These are phyloP conservation scores for Plasmodium chabaudi DNA, from an alignment of 169 alveolate genomes.

Conservation along the genomic window DNA sequence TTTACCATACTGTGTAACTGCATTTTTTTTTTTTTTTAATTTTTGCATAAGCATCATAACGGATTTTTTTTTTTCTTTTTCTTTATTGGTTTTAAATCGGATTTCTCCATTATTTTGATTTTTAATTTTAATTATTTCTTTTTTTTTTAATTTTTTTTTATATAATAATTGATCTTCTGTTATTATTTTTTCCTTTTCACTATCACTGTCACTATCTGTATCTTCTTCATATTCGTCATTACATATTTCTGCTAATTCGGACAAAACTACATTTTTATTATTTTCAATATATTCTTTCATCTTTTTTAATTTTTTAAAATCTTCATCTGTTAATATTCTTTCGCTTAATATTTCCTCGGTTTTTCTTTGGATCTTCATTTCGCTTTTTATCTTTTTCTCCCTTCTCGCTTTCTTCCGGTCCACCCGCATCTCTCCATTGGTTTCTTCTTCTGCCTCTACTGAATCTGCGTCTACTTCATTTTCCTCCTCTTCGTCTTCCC, in stretches of 20 bases:
- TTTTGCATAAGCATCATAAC: slow-evolving; percentile 63
- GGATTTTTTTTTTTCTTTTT: slow-evolving; percentile 53
- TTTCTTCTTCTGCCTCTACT: not conserved
- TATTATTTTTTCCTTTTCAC: slow-evolving; percentile 29
- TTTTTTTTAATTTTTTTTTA: slow-evolving; percentile 41
- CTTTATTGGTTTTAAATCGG: slow-evolving; percentile 57
- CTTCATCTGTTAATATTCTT: slow-evolving; percentile 51
- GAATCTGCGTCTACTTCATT: not conserved
- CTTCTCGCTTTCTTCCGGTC: not conserved
- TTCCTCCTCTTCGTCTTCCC: not conserved
- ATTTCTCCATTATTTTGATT: slow-evolving; percentile 3
- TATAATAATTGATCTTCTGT: slow-evolving; percentile 43
- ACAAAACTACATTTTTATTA: slow-evolving; percentile 20
- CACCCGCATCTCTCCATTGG: not conserved
- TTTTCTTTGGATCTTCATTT: not conserved
- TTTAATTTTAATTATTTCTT: slow-evolving; percentile 32
- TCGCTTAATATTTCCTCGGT: slow-evolving; percentile 27
- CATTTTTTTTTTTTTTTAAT: slow-evolving; percentile 34
- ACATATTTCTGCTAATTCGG: slow-evolving; percentile 37
- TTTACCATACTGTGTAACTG: slow-evolving; percentile 45
- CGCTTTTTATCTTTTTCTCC: slow-evolving; percentile 5
- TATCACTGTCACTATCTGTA: slow-evolving; percentile 17
- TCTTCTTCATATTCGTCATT: slow-evolving; percentile 25
- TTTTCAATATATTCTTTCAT: slow-evolving; percentile 46
- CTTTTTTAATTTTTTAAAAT: slow-evolving; percentile 32